Conservation (phyloP, 805 yeast genomes). For the Ogataea thermomethanolica region DNA sequence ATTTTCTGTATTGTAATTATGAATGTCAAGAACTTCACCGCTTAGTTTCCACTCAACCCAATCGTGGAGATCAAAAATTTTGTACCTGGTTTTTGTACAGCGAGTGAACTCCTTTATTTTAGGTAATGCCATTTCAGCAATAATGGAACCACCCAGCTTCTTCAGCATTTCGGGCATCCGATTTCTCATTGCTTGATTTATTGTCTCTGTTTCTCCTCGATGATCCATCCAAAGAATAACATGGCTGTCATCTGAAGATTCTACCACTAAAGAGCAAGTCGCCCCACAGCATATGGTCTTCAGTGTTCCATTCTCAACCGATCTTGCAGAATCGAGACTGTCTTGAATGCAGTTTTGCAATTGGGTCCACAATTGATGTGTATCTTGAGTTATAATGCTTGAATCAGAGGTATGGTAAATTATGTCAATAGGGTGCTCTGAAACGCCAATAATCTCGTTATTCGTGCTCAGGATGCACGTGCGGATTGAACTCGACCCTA, state of each 20-base stretch:
- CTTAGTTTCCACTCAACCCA: slow-evolving; percentile 33
- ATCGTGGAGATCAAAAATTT: slow-evolving; percentile 52
- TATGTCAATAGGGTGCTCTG: slow-evolving; percentile 9
- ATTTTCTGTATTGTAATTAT: slow-evolving; percentile 1
- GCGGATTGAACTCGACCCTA: slow-evolving; percentile 18
- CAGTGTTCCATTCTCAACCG: slow-evolving; percentile 9
- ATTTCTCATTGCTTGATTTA: slow-evolving; percentile 30
- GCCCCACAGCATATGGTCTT: slow-evolving; percentile 45
- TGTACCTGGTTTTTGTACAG: slow-evolving; percentile 24
- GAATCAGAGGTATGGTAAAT: slow-evolving; percentile 1
- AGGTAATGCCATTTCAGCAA: slow-evolving; percentile 59
- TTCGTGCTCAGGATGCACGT: slow-evolving; percentile 5
- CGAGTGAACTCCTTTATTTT: slow-evolving; percentile 38
- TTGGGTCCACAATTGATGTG: slow-evolving; percentile 14
- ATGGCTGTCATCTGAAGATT: slow-evolving; percentile 13
- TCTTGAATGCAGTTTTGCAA: slow-evolving; percentile 6
- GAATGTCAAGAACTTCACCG: slow-evolving; percentile 1
- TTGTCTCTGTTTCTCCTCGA: slow-evolving; percentile 37
- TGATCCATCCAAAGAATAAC: slow-evolving; percentile 62
- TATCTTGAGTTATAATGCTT: slow-evolving; percentile 14
- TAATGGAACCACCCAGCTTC: slow-evolving; percentile 27
- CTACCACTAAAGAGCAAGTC: slow-evolving; percentile 57
- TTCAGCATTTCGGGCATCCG: background rate
- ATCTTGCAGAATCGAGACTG: slow-evolving; percentile 1
- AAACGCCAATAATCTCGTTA: slow-evolving; percentile 4